Evolutionary conservation across 805 yeast genomes (phyloP), one percentile per base, ranked within the genome.

Genomic region (Sugiyamaella valdiviana): DNA sequence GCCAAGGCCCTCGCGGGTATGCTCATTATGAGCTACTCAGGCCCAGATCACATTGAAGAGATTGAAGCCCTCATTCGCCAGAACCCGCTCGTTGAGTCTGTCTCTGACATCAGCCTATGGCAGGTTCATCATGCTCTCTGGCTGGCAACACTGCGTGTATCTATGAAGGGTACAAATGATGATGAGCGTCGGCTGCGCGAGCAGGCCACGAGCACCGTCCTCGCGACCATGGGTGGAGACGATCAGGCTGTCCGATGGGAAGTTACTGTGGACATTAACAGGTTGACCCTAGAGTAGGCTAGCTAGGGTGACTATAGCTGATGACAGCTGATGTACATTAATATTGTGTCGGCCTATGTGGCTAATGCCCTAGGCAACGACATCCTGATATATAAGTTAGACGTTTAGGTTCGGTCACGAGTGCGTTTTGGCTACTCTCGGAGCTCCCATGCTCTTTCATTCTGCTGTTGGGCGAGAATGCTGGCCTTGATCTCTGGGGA

Each of bases 401-500:
- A 10, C n/a, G 38, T 36, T 36, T 10, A 15, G 3, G 39, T n/a
- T 35, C 15, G 17, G 6, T 6, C 6, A 14, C 17, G 38, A 26
- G 7, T 26, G 7, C 32, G 7, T 7, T 26, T 12, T 9, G 32
- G 32, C 12, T 16, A 14, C 36, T 32, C 3, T 16, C 5, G 12
- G 24, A 17, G 14, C 2, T 23, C 44, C 59, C 58, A 55, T 10
- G 26, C 44, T 6, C 48, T 21, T 48, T 61, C 64, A 15, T 41
- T 29, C 36, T 42, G 51, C 48, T 58, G 55, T 48, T 58, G 62
- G 15, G 51, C 52, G 21, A 47, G 46, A 37, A 58, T 55, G 16
- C 60, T 60, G 39, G 52, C 42, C 40, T 52, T 50, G 50, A 87
- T 82, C 1, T 88, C 93, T 22, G 65, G 57, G 57, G 71, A 74